Base-by-base conservation (phyloP, 192 early-diverging fungal species). In the Obelidium mucronatum region DNA sequence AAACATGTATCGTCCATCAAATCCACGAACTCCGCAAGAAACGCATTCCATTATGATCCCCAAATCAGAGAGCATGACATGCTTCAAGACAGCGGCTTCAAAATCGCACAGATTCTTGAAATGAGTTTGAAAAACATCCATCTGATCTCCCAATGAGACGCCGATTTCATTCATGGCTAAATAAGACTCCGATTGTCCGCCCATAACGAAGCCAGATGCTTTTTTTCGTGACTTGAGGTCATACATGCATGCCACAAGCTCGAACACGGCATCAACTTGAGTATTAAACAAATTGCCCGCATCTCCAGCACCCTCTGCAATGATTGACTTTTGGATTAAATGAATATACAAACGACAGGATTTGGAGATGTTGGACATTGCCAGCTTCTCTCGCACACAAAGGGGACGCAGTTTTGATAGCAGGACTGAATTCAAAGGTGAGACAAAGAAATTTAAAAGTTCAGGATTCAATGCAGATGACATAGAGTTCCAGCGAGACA, bases 401-500 rank as follows among this genome's bases (percentile, higher is more conserved):
- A 31, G 2, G 4, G 22, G 37, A 1, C 73, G 73, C 39, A 75
- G 44, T 13, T 75, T 64, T 19, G 35, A 17, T 15, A 82, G 62
- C 6, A 82, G 26, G 2, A 54, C 31, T 5, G 78, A 79, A 24
- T 30, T 35, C 2, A 54, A 39, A 8, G 78, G 67, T 8, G 59
- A 44, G 19, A 66, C 37, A 22, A 82, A 77, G 31, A 39, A 60
- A 33, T 26, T 44, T n/a, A 74, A 48, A 3, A 78, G 37, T 2
- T 44, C 37, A 2, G 40, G 35, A 22, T 75, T 26, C 2, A 82
- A 59, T 35, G 52, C n/a, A n/a, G n/a, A 13, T 4, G 73, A 54
- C 76, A 76, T 75, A 2, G n/a, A n/a, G 13, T 61, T 44, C 40
- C 69, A 26, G 15, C 78, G 34, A 76, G 78, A 52, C 22, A 39